Evolutionary conservation across 108 stramenopile genomes (phyloP), one percentile per base, ranked within the genome.

Genomic region (Pseudonitzschia delicatissima): DNA sequence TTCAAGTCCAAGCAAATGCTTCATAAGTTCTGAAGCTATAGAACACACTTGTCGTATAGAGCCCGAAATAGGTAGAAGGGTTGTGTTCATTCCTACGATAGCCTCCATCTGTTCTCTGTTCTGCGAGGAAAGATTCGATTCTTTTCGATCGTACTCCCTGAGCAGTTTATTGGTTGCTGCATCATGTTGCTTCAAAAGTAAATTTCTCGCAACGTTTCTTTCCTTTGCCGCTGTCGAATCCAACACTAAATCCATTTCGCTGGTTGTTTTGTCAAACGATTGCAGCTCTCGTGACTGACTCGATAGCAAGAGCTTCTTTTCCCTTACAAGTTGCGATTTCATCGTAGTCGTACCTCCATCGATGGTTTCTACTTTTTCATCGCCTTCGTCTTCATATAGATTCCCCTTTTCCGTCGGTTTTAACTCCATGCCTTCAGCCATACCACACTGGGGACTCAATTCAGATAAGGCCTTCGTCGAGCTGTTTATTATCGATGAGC

Each of bases 1-100:
- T 42, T 82, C 67, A 9, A 82, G 67, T 26, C 72, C 79, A 45
- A 86, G 71, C 20, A 82, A 77, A 60, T 86, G 89, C 28, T 79
- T 88, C 62, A 88, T 77, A 1, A 93, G 78, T 44, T 84, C 62
- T 8, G 64, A 73, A 15, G 89, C 86, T 51, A 93, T 93, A 18
- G 76, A 63, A 67, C 73, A 86, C 0, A 89, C 87, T 58, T 80
- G 76, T 39, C 81, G 51, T 51, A 80, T 87, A 4, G 92, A 90
- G 4, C 82, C 86, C 32, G 87, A 70, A 9, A 89, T 64, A 18
- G 88, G 82, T 9, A 90, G 32, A n/a, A 62, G 20, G 21, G 21
- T 29, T 36, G 44, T 26, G 23, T 31, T 35, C 45, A 34, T 64
- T 32, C 53, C 44, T 31, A 35, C 13, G 5, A 61, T 37, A 25